These are phyloP conservation scores for Acanthamoeba healyi DNA, from an alignment of 208 protist species.

Conservation along the genomic window DNA sequence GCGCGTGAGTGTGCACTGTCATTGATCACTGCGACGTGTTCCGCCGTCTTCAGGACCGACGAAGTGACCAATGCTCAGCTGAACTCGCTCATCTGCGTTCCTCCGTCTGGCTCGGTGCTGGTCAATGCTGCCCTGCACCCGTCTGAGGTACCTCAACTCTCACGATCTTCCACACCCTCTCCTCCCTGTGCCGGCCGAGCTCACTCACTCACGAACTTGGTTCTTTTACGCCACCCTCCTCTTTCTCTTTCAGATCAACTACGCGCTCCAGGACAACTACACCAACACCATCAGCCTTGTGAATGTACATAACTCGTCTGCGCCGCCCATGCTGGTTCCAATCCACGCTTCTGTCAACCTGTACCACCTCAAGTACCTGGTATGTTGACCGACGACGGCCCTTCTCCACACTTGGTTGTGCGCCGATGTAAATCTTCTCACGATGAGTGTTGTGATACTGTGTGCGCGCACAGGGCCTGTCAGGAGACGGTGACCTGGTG, in stretches of 20 bases:
- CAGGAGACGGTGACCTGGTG: constrained; percentile 41
- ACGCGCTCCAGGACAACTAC: neutral
- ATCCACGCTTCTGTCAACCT: neutral
- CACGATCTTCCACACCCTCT: too few species aligned
- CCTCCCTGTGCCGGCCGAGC: too few species aligned
- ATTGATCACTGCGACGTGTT: too few species aligned
- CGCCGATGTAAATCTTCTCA: too few species aligned
- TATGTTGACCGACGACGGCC: neutral
- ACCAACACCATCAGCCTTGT: neutral
- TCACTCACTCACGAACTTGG: too few species aligned
- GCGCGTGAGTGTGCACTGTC: too few species aligned
- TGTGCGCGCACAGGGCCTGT: neutral
- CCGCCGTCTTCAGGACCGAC: neutral
- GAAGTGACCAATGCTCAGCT: neutral
- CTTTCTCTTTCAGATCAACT: too few species aligned
- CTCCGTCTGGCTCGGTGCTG: neutral
- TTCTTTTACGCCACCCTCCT: too few species aligned
- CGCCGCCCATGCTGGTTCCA: neutral
- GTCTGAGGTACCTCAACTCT: too few species aligned
- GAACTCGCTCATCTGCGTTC: neutral
- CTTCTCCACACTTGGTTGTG: too few species aligned
- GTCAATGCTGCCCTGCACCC: neutral
- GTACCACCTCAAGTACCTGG: constrained; percentile 59
- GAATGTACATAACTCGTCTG: constrained; percentile 30
- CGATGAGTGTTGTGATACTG: too few species aligned